A percentile compares a stretch with the other conserved stretches of the same genome.
Conservation (phyloP, 2,329 filamentous ascomycete genomes). For the Aspergillus ochraceoroseus region DNA sequence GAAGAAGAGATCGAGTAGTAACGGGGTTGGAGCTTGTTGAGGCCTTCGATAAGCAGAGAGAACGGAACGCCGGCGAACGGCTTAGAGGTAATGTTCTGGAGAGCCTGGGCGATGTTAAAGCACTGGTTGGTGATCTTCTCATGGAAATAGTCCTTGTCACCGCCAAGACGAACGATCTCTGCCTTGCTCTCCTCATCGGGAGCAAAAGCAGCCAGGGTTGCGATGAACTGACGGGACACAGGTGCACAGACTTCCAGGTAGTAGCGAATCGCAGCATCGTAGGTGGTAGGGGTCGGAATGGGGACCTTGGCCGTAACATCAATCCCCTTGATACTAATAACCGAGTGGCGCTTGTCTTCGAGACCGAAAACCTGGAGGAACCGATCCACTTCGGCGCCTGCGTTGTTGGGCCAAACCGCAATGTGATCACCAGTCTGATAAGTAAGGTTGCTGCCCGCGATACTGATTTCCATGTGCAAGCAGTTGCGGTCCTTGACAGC, state of each 20-base stretch:
- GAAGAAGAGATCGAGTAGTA: constrained; percentile 99
- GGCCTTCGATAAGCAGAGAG: constrained; percentile 85
- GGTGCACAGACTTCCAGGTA: constrained; percentile 95
- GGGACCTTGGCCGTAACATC: constrained; percentile 96
- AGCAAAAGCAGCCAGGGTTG: constrained; percentile 80
- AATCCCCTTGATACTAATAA: constrained; percentile 83
- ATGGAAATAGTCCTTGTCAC: constrained; percentile 93
- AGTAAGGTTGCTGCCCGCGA: constrained; percentile 79
- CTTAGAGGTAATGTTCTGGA: constrained; percentile 67
- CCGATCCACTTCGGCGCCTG: constrained; percentile 84
- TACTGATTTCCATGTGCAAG: constrained; percentile 90
- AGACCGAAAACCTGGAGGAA: constrained; percentile 77
- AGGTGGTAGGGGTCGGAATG: constrained; percentile 94
- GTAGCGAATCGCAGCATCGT: constrained; percentile 86
- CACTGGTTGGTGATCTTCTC: constrained; percentile 74
- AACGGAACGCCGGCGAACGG: constrained; percentile 85
- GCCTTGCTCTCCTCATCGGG: constrained; percentile 78
- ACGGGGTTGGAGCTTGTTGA: constrained; percentile 91
- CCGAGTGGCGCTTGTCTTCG: constrained; percentile 68
- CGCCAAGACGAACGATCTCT: constrained; percentile 82
- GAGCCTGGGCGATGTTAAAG: constrained; percentile 83
- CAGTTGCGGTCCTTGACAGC: constrained; percentile 86
- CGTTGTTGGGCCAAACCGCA: constrained; percentile 93
- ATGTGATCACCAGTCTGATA: constrained; percentile 98
- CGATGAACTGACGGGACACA: constrained; percentile 91